Conservation (phyloP, 2,329 filamentous ascomycete species). For the Zymoseptoria tritici region DNA sequence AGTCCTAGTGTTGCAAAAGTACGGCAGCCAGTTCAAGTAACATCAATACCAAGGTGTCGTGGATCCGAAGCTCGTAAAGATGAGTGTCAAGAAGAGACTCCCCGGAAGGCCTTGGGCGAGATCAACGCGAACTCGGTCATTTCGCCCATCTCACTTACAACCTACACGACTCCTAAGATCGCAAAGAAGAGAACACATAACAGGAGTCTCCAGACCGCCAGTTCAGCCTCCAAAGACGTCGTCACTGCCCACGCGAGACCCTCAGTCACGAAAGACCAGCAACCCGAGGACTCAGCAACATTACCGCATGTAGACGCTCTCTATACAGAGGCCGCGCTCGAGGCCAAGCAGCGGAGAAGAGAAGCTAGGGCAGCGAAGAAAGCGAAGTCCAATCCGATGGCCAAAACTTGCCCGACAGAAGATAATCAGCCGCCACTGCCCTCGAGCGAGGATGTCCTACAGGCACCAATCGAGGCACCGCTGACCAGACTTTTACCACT, state of each 20-base stretch:
- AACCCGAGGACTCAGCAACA: background rate
- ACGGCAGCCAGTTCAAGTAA: background rate
- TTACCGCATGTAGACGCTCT: background rate
- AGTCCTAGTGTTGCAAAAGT: background rate
- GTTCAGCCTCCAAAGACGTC: background rate
- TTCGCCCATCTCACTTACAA: constrained; percentile 6
- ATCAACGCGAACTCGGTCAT: constrained; percentile 18
- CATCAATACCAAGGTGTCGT: background rate
- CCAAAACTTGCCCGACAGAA: background rate
- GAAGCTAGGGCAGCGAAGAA: constrained; percentile 3
- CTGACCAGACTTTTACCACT: background rate
- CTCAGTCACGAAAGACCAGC: constrained; percentile 1
- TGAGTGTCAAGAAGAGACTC: background rate
- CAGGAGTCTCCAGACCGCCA: background rate
- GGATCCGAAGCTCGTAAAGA: background rate
- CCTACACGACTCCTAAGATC: background rate
- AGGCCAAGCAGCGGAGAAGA: background rate
- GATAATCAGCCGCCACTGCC: background rate
- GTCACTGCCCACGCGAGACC: background rate
- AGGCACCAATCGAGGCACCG: background rate
- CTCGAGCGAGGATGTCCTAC: background rate
- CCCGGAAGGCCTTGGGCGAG: constrained; percentile 17
- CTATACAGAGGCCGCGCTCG: background rate
- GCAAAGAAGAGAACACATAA: background rate
- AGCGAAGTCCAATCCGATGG: constrained; percentile 1